Percentiles rank a stretch among this genome's conserved stretches.
Conservation (phyloP, 1,284 basidiomycete genomes). For the Trichosporon faecale region DNA sequence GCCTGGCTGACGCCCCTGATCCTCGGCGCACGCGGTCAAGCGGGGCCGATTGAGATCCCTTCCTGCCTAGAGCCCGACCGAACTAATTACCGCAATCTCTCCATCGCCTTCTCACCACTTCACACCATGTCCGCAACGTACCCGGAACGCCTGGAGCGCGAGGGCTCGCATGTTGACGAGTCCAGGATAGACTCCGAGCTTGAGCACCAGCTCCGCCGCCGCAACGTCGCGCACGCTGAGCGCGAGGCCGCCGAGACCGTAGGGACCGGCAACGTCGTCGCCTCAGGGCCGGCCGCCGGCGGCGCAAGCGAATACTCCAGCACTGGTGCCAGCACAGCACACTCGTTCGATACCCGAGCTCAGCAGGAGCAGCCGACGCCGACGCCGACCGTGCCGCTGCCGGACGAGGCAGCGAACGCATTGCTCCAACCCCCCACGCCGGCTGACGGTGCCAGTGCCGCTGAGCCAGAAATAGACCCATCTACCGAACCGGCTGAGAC, state of each 20-base stretch:
- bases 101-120: constrained; percentile 1
- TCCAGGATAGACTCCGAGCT: constrained; percentile 4
- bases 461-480: background rate
- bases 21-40: background rate
- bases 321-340: background rate
- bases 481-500: background rate
- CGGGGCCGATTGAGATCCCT: background rate
- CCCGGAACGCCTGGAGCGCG: background rate
- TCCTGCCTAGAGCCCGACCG: background rate
- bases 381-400: background rate
- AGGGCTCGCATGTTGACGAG: constrained; percentile 8
- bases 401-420: background rate
- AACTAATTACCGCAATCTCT: constrained; percentile 2
- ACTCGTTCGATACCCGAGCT: background rate
- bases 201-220: constrained; percentile 7
- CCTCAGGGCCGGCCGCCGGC: constrained; percentile 1
- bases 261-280: background rate
- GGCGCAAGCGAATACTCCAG: background rate
- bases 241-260: constrained; percentile 7
- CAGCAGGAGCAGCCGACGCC: constrained; percentile 2
- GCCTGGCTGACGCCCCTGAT: background rate
- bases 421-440: background rate
- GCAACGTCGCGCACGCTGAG: constrained; percentile 12
- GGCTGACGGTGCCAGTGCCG: background rate
- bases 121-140: background rate